A percentile compares a stretch with the other conserved stretches of the same genome.
These are phyloP conservation scores for Wickerhamiella vanderwaltii DNA, from an alignment of 805 yeast genomes.

Conservation along the genomic window DNA sequence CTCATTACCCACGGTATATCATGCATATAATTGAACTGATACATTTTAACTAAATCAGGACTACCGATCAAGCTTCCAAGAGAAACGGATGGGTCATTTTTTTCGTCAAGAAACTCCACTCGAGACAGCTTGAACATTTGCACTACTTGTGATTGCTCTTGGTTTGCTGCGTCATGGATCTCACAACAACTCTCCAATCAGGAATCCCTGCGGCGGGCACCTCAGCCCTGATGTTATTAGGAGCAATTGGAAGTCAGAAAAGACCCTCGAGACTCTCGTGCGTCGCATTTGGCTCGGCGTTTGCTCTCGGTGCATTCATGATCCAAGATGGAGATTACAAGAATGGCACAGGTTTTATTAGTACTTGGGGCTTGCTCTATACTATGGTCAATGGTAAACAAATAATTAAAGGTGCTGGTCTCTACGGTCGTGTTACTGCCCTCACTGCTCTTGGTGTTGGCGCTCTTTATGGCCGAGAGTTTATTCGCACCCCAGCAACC, in stretches of 20 bases:
- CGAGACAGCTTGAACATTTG: conserved; percentile 8
- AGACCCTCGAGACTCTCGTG: conserved; percentile 17
- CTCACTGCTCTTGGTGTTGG: conserved; percentile 3
- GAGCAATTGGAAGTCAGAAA: conserved; percentile 14
- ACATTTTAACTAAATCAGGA: conserved; percentile 19
- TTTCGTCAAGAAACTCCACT: conserved; percentile 2
- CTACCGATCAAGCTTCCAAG: conserved; percentile 21
- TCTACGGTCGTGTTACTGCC: conserved; percentile 1
- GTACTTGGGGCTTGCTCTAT: conserved; percentile 23
- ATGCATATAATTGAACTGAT: conserved; percentile 27
- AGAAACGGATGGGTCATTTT: conserved; percentile 13
- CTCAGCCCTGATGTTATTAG: conserved; percentile 10
- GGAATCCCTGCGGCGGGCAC: conserved; percentile 20
- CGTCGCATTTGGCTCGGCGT: conserved; percentile 22
- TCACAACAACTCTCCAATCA: conserved; percentile 12
- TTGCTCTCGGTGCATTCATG: conserved; percentile 22
- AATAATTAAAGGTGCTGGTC: conserved; percentile 2
- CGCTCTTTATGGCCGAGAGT: conserved; percentile 8
- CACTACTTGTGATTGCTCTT: not conserved
- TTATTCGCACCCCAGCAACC: conserved; percentile 5
- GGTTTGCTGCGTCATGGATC: conserved; percentile 6
- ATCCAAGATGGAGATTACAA: conserved; percentile 23
- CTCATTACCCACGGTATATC: conserved; percentile 21
- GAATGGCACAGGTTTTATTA: conserved; percentile 23
- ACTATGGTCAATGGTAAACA: conserved; percentile 18